These are phyloP conservation scores for Scortechinia acanthostroma DNA, from an alignment of 2,329 filamentous ascomycete species.

Conservation along the genomic window DNA sequence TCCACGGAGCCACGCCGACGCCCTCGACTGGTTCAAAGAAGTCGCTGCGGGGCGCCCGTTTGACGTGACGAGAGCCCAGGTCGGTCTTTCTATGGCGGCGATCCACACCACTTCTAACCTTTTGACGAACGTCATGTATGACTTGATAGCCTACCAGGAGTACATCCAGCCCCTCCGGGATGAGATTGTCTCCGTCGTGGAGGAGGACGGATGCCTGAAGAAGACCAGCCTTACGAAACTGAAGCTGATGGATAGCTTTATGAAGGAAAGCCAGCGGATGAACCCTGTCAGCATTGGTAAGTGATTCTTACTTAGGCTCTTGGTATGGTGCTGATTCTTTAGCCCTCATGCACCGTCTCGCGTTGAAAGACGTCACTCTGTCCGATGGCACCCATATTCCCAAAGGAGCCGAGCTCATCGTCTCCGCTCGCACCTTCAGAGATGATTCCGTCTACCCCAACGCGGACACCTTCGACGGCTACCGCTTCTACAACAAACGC, in stretches of 20 bases:
- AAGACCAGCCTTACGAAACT: slow-evolving; percentile 25
- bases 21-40: slow-evolving; percentile 33
- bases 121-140: slow-evolving; percentile 23
- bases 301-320: too few species aligned
- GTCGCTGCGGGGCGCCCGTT: slow-evolving; percentile 16
- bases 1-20: slow-evolving; percentile 19
- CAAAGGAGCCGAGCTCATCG: slow-evolving; percentile 9
- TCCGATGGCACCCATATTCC: slow-evolving; percentile 8
- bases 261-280: slow-evolving; percentile 27
- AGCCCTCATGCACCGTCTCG: slow-evolving; percentile 10
- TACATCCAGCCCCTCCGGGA: slow-evolving; percentile 27
- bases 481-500: slow-evolving; percentile 25
- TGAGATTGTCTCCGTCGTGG: slow-evolving; percentile 25
- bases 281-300: slow-evolving; percentile 13
- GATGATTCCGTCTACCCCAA: slow-evolving; percentile 10
- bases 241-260: slow-evolving; percentile 28
- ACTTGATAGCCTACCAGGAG: slow-evolving; percentile 27
- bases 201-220: slow-evolving; percentile 21
- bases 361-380: slow-evolving; percentile 7
- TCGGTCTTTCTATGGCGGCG: slow-evolving; percentile 25
- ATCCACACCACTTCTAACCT: slow-evolving; percentile 31
- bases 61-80: slow-evolving; percentile 21
- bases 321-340: too few species aligned
- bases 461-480: slow-evolving; percentile 23
- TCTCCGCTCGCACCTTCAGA: slow-evolving; percentile 8